These are phyloP conservation scores for Patellifolia procumbens DNA, from an alignment of 179 eudicot genomes.

Conservation along the genomic window DNA sequence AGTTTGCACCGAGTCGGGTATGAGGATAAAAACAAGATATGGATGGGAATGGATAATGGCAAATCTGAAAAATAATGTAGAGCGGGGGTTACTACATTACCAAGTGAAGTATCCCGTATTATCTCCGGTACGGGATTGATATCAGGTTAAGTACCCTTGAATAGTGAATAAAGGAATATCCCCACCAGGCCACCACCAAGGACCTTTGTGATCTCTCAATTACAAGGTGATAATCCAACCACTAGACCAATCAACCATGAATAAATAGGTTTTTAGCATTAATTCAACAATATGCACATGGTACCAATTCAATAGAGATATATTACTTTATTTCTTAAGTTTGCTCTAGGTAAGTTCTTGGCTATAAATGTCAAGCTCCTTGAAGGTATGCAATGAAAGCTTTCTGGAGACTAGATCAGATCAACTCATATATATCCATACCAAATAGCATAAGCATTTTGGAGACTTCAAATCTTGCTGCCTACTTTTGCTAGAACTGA, in stretches of 20 bases:
- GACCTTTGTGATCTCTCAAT: too few species aligned
- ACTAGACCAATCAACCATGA: neutral
- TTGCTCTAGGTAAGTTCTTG: neutral
- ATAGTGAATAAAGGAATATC: too few species aligned
- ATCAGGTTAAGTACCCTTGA: too few species aligned
- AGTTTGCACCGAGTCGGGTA: too few species aligned
- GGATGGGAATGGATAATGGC: too few species aligned
- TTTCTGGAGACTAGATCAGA: neutral
- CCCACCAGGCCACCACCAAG: too few species aligned
- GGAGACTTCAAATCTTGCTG: neutral
- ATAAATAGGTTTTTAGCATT: neutral
- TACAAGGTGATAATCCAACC: too few species aligned
- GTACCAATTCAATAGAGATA: neutral
- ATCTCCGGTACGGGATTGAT: too few species aligned
- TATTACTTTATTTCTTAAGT: neutral
- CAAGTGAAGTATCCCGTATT: too few species aligned
- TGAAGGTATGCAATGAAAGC: neutral
- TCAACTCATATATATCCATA: neutral
- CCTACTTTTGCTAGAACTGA: conserved; percentile 1
- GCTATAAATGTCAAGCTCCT: neutral
- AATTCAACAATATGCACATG: neutral
- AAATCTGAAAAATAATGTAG: too few species aligned
- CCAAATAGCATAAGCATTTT: neutral
- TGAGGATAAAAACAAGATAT: too few species aligned
- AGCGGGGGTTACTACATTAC: too few species aligned